Evolutionary conservation across 768 basidiomycete species (phyloP), one percentile per base, ranked within the genome.

Genomic region (Suillus ampliporus): DNA sequence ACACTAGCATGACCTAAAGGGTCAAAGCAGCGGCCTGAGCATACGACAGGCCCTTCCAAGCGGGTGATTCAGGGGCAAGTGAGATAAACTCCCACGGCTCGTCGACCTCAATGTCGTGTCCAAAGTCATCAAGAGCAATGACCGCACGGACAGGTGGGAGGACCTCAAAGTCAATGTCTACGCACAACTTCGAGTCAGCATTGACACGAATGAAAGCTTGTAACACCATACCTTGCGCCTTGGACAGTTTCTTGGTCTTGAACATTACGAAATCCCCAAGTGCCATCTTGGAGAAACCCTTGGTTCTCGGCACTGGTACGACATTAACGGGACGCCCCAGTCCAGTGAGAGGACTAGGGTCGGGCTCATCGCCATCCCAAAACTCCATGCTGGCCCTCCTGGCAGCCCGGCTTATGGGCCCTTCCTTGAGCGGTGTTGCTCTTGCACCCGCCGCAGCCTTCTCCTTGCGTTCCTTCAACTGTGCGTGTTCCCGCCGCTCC

Each of bases 21-120:
- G 72, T 67, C 44, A 64, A 65, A 34, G 56, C 66, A 52, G 57
- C 75, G 2, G 63, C 74, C 54, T 75, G 72, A 15, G 74, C 74
- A 50, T 75, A 75, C 10, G 74, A 76, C 60, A 74, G 70, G 60
- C 69, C 72, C 70, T 68, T 71, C 73, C 73, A 74, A 48, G 66
- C 57, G 47, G 70, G 62, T 9, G 71, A 72, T 13, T 76, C 72
- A 38, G 64, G 61, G 10, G 74, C 64, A 28, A 72, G 72, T 52
- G 74, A 68, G 19, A 75, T 41, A 54, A 77, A 76, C 40, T 75
- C 75, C 74, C 74, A 75, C 23, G 70, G 65, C 28, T 75, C 74
- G 23, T 77, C 70, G 6, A 53, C 51, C 13, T 75, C 74, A 1
- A 46, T 58, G 41, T 65, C 65, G 31, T 43, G 34, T 15, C 46